Evolutionary conservation across 805 yeast species (phyloP).

Genomic region (Yarrowia yakushimensis): DNA sequence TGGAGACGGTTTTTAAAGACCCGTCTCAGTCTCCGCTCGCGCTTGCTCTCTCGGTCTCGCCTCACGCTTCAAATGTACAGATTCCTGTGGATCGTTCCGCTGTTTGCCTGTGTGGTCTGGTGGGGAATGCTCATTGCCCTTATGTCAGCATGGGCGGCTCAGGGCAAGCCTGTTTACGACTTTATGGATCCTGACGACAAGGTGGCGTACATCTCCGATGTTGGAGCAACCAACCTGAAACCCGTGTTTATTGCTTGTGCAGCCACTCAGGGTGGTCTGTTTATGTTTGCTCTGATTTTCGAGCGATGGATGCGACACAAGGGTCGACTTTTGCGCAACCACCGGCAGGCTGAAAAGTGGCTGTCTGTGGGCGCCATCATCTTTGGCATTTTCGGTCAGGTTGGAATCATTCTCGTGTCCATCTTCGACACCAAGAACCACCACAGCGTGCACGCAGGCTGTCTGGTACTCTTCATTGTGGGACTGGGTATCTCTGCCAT

Average conservation of each 20-base stretch:
- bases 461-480: constrained; percentile 71
- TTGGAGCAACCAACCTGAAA: constrained; percentile 83
- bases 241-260: constrained; percentile 80
- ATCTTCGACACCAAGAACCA: constrained; percentile 63
- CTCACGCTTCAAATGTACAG: not conserved
- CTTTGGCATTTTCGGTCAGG: constrained; percentile 56
- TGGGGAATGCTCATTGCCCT: constrained; percentile 87
- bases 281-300: constrained; percentile 56
- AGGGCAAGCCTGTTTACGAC: constrained; percentile 70
- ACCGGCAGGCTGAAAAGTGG: constrained; percentile 43
- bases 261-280: constrained; percentile 73
- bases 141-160: constrained; percentile 71
- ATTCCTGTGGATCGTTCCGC: constrained; percentile 50
- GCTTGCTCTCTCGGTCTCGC: not conserved
- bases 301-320: constrained; percentile 61
- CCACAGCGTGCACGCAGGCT: constrained; percentile 52
- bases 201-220: constrained; percentile 72
- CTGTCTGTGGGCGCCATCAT: constrained; percentile 46
- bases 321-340: constrained; percentile 54
- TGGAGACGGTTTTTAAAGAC: constrained; percentile 10
- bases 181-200: constrained; percentile 45
- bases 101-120: constrained; percentile 69
- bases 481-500: constrained; percentile 55
- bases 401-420: constrained; percentile 71
- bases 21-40: not conserved